A percentile compares a stretch with the other conserved stretches of the same genome.
phyloP scores from a whole-genome alignment of 2,329 filamentous ascomycete species.

The Penicillium crustosum region DNA sequence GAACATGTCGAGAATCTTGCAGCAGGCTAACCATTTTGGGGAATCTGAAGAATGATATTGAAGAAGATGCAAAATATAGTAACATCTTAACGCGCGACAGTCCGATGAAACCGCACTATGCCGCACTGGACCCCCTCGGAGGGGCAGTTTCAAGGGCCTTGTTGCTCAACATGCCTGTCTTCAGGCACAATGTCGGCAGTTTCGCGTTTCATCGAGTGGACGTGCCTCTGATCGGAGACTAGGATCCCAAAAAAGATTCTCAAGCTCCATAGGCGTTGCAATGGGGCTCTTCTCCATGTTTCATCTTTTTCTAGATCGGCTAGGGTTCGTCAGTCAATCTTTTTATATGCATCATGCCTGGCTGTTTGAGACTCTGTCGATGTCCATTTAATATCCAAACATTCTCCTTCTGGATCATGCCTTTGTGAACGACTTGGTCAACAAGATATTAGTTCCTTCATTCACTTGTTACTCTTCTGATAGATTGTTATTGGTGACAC shows the following conservation, averaged over 20 bases:
- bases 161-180: constrained; percentile 21
- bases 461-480: constrained; percentile 20
- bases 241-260: constrained; percentile 28
- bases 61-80: constrained; percentile 42
- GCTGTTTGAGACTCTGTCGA: constrained; percentile 21
- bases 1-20: constrained; percentile 27
- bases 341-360: constrained; percentile 26
- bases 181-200: constrained; percentile 27
- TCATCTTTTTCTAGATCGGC: constrained; percentile 39
- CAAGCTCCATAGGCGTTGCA: constrained; percentile 31
- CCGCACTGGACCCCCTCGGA: constrained; percentile 14
- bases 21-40: constrained; percentile 24
- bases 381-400: constrained; percentile 44
- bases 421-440: constrained; percentile 17
- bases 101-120: constrained; percentile 35
- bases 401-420: constrained; percentile 21
- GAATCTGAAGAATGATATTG: constrained; percentile 29
- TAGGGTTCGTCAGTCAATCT: constrained; percentile 27
- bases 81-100: constrained; percentile 44
- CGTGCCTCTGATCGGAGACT: constrained; percentile 24
- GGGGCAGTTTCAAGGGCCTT: constrained; percentile 28
- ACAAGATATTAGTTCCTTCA: constrained; percentile 11
- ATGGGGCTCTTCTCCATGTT: constrained; percentile 41
- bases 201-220: constrained; percentile 28
- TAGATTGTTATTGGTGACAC: constrained; percentile 15